Percentiles rank a stretch among this genome's conserved stretches.
Conservation (phyloP, 306 rosid species). For the Trichosanthes truncata region DNA sequence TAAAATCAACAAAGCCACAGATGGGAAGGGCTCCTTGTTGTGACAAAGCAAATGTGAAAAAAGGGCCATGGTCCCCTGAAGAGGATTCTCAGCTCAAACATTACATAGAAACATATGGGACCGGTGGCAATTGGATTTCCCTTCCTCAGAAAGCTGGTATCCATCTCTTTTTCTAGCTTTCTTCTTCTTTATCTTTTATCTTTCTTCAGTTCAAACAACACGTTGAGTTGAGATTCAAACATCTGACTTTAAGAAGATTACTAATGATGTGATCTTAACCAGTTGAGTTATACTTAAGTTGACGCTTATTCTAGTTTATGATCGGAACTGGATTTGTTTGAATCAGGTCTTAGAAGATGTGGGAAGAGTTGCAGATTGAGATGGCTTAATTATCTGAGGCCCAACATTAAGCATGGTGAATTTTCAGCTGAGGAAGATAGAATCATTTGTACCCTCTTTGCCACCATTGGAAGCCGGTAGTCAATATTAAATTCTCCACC, state of each 20-base stretch:
- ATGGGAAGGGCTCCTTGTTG: constrained; percentile 99
- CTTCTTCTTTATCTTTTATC: background rate
- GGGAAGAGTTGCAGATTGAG: constrained; percentile 95
- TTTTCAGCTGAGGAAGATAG: constrained; percentile 93
- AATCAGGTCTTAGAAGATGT: constrained; percentile 74
- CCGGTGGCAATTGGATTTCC: constrained; percentile 95
- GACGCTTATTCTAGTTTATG: background rate
- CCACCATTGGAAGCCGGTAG: constrained; percentile 94
- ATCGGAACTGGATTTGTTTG: background rate
- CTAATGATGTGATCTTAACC: background rate
- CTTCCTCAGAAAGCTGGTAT: constrained; percentile 94
- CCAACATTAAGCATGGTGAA: constrained; percentile 88
- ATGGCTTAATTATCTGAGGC: constrained; percentile 94
- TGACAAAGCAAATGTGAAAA: constrained; percentile 94
- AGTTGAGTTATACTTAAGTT: background rate
- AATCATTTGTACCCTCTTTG: constrained; percentile 66
- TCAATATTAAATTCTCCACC: background rate
- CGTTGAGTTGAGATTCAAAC: background rate
- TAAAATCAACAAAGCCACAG: background rate
- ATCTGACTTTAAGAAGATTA: background rate
- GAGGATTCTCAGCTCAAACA: constrained; percentile 83
- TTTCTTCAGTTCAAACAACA: background rate
- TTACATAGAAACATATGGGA: constrained; percentile 62
- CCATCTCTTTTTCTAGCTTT: background rate
- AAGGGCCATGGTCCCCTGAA: constrained; percentile 96